Evolutionary conservation across 2,329 filamentous ascomycete genomes (phyloP), one percentile per base, ranked within the genome.

Genomic region (Colletotrichum filicis): DNA sequence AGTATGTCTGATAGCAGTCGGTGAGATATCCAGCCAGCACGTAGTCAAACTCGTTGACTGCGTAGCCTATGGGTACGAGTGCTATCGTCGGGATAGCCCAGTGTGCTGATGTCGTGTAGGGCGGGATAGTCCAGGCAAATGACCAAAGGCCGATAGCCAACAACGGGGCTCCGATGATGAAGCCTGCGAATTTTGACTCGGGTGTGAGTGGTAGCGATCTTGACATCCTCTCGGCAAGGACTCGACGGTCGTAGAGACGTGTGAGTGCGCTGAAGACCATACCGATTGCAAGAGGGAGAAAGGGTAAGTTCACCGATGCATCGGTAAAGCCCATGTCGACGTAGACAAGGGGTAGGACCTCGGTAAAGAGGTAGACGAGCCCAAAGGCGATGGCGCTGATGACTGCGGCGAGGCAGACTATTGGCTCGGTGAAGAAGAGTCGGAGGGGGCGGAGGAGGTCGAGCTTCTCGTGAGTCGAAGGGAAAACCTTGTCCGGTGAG

Each of bases 61-160:
- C 84, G 76, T 85, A 88, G 0, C 86, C 87, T 6, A 87, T 79
- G 1, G 85, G 77, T 0, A 85, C 76, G 1, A 88, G 80, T 0
- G 82, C 80, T 0, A 83, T 55, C 1, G 83, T 82, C 1, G 84
- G 82, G 1, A 83, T 79, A 9, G 84, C 77, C 81, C 84, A 86
- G 24, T 80, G 80, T 0, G 81, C 46, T n/a, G 74, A 66, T 3
- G 37, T 42, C 1, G 80, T 74, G 2, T 73, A 74, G 1, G 85
- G 85, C 1, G 87, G 86, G 3, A 87, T 82, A 1, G 86, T 87
- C 80, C 83, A 85, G 2, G 83, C 82, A 67, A 87, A 87, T 76
- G 79, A 80, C 83, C 84, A 86, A 0, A 88, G 80, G 1, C 82
- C 84, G 4, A 79, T 74, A 1, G 85, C 83, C 4, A 87, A 80